Evolutionary conservation across 495 filamentous ascomycete genomes (phyloP), one percentile per base, ranked within the genome.

Genomic region (Penicillium cinerascens): DNA sequence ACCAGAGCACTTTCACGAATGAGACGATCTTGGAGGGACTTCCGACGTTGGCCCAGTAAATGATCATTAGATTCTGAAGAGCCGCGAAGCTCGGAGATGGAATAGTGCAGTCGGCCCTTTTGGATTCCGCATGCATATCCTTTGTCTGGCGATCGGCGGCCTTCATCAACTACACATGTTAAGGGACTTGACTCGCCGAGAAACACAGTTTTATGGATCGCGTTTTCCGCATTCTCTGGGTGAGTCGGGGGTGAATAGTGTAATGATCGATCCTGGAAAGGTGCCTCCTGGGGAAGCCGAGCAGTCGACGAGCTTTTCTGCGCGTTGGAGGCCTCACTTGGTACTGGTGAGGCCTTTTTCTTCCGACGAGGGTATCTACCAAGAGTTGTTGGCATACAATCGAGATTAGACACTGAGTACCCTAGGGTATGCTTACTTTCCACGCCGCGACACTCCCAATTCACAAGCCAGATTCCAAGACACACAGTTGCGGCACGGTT

Each of bases 401-500:
- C 10, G 44, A 52, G 3, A 33, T 9, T 17, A 18, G 23, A 15
- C 9, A 9, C 42, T 25, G 4, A 35, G 15, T 2, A 17, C n/a
- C n/a, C n/a, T n/a, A n/a, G n/a, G n/a, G n/a, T n/a, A 42, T 27
- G 36, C 63, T 59, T 66, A 77, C 74, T 73, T 75, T 52, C 75
- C 74, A 8, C 75, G 63, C 41, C 73, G 63, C 7, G 75, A 78
- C 2, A 70, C 52, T 22, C 73, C 69, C 36, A 77, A 26, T 44
- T 77, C 72, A 52, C 75, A 78, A 9, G 61, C 27, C 0, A 70
- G 61, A 25, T 68, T 69, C 52, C 69, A 66, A 0, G 71, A 47
- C 26, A 62, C 54, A 46, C 75, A 78, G 47, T 78, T 78, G 17
- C 59, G 62, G 54, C 74, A 77, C 4, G 75, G 75, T 21, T 67